phyloP scores from a whole-genome alignment of 805 yeast species.

The Clavispora asparagi region DNA sequence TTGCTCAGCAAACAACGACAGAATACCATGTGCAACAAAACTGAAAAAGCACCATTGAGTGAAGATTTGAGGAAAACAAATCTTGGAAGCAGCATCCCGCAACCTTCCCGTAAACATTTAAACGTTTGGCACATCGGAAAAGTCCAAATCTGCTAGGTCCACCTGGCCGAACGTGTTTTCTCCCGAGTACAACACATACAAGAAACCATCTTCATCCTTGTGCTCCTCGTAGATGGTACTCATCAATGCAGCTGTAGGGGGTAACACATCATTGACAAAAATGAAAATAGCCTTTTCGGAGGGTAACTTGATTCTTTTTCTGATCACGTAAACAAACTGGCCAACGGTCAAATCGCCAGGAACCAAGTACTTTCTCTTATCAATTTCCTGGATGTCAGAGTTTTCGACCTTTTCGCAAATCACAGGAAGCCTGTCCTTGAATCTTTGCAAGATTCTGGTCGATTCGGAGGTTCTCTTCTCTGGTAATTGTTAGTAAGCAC shows the following conservation, averaged over 20 bases:
- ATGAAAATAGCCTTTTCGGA: constrained; percentile 97
- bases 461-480: constrained; percentile 96
- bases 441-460: constrained; percentile 81
- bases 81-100: background rate
- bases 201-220: constrained; percentile 95
- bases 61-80: background rate
- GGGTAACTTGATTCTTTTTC: constrained; percentile 92
- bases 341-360: constrained; percentile 97
- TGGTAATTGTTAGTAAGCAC: constrained; percentile 17
- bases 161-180: constrained; percentile 89
- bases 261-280: constrained; percentile 93
- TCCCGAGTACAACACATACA: constrained; percentile 93
- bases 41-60: background rate
- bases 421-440: constrained; percentile 89
- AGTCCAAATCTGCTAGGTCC: constrained; percentile 16
- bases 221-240: constrained; percentile 93
- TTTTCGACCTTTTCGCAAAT: constrained; percentile 97
- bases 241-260: constrained; percentile 97
- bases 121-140: constrained; percentile 6
- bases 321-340: constrained; percentile 94
- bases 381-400: constrained; percentile 92
- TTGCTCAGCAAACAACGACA: background rate
- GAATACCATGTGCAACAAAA: background rate
- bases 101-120: background rate
- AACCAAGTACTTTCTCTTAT: constrained; percentile 93